Percentiles rank a stretch among this genome's conserved stretches.
These are phyloP conservation scores for Diversispora eburnea DNA, from an alignment of 192 early-diverging fungal genomes.

Conservation along the genomic window DNA sequence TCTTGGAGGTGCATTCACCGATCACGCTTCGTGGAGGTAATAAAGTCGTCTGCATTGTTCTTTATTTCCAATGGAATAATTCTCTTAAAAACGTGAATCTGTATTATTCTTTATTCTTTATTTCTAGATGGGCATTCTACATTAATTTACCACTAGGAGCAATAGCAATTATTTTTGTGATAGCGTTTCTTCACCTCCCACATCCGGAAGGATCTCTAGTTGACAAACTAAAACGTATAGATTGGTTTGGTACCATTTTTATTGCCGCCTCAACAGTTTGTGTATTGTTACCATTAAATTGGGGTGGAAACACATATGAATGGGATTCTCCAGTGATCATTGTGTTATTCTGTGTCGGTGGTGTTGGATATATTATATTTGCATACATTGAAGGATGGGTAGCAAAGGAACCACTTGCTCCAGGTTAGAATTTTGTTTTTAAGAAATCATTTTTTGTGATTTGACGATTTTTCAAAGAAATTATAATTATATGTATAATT, in stretches of 20 bases:
- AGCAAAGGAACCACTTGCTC: conserved; percentile 68
- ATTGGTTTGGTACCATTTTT: conserved; percentile 58
- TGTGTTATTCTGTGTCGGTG: conserved; percentile 54
- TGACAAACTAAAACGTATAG: conserved; percentile 60
- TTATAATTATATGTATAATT: too few relatives aligned
- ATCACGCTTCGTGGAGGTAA: background rate
- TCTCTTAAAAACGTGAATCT: too few relatives aligned
- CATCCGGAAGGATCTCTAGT: conserved; percentile 38
- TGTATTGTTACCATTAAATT: conserved; percentile 68
- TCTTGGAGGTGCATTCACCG: conserved; percentile 55
- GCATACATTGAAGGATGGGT: conserved; percentile 60
- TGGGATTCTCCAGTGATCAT: conserved; percentile 65
- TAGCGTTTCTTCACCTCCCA: conserved; percentile 57
- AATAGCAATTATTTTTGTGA: conserved; percentile 39
- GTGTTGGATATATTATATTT: conserved; percentile 47
- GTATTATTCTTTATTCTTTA: background rate
- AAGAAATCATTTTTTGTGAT: too few relatives aligned
- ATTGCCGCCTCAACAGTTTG: conserved; percentile 51
- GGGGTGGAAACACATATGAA: conserved; percentile 64
- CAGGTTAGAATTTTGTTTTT: conserved; percentile 25
- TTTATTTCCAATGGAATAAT: background rate
- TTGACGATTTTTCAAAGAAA: conserved; percentile 30
- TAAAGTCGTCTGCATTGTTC: background rate
- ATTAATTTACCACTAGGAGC: conserved; percentile 58
- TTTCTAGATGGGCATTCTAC: conserved; percentile 54